Base-by-base conservation (phyloP, 495 filamentous ascomycete genomes). In the Cercophora samala region DNA sequence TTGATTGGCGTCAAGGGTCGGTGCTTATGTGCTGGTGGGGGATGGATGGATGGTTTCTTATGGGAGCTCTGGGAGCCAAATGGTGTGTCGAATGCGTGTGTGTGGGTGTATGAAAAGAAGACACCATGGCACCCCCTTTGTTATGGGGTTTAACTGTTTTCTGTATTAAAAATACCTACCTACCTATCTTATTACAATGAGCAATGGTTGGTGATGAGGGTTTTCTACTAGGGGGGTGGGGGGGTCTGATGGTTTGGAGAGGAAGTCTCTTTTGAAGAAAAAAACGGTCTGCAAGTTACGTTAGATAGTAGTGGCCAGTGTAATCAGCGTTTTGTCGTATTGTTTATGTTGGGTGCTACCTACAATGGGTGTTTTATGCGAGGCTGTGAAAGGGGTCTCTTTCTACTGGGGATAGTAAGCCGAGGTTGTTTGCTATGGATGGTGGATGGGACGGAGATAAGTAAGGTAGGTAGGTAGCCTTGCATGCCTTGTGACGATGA, bases 81-180 rank as follows among this genome's bases (percentile, higher is more conserved):
- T 5, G 51, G 37, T 17, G 58, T 29, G 26, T 29, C 42, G 37
- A n/a, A 56, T 56, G 26, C 26, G n/a, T 29, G 8, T 5, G 26
- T 8, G 8, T 64, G 60, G 59, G 25, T 66, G 64, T 64, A 63
- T 56, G 60, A 68, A 66, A 64, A 63, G 26, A 62, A 63, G 53
- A 60, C 24, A 23, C 32, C 21, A 18, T 54, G 54, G 54, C 22
- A 24, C 22, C 54, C n/a, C 21, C 21, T 56, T 56, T n/a, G 6
- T 56, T n/a, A 21, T 56, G 54, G n/a, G n/a, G 9, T 21, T 56
- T 56, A 21, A 24, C 18, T 56, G 8, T 56, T n/a, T n/a, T 56
- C 6, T 56, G 54, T 56, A 56, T 56, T 9, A 46, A 17, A 46
- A 29, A n/a, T n/a, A n/a, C n/a, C n/a, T 29, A 29, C 26, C 26